Percentiles rank a stretch among this genome's conserved stretches.
These are phyloP conservation scores for Globisporangium cederbergense DNA, from an alignment of 352 stramenopile genomes.

Conservation along the genomic window DNA sequence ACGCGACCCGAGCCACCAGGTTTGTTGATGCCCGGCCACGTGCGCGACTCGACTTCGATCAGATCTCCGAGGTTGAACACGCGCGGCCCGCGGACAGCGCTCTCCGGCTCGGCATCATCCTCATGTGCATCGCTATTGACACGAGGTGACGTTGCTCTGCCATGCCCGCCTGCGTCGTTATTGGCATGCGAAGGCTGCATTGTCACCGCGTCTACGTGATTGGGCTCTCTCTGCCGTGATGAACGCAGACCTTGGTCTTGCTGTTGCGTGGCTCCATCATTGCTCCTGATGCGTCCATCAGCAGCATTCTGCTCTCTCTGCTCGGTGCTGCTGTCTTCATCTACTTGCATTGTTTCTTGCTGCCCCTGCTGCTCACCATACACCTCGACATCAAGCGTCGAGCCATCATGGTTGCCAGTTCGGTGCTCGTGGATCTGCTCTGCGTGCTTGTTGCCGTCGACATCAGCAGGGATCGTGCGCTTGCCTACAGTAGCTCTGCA, in stretches of 20 bases:
- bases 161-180: neutral
- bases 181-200: neutral
- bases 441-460: neutral
- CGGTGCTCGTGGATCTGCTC: too few relatives aligned
- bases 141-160: neutral
- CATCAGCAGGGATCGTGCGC: neutral
- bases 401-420: neutral
- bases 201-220: neutral
- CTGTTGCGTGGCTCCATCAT: neutral
- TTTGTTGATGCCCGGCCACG: constrained; percentile 88
- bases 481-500: neutral
- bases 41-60: constrained; percentile 66
- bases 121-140: neutral
- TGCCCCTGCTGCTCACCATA: neutral
- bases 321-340: neutral
- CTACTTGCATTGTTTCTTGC: neutral
- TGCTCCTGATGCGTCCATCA: neutral
- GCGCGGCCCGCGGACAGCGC: constrained; percentile 1
- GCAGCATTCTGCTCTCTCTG: neutral
- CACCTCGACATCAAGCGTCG: neutral
- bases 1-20: constrained; percentile 65
- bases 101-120: neutral
- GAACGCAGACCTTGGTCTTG: neutral
- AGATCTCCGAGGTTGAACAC: constrained; percentile 39
- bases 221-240: neutral